Evolutionary conservation across 495 filamentous ascomycete species (phyloP), one percentile per base, ranked within the genome.

Genomic region (Letharia lupina): DNA sequence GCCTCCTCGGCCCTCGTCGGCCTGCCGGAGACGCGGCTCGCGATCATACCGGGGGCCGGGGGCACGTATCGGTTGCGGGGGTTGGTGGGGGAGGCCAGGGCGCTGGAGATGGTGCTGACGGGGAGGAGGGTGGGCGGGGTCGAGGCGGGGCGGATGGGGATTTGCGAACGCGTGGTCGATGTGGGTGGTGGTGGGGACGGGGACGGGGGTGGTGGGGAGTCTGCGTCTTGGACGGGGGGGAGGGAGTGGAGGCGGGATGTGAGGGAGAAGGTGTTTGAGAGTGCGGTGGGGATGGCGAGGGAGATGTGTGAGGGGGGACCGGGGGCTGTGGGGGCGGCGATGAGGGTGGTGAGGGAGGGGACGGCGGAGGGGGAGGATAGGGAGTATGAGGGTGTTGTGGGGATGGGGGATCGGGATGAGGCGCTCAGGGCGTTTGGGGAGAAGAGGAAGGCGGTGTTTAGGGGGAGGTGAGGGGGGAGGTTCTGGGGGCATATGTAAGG

Each of bases 1-100:
- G 81, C 84, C 45, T 87, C 88, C 16, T 84, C 82, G 52, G 87
- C 89, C 33, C 77, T 80, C 57, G 85, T 98, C 64, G 93, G 84
- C 1, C 83, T 98, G 4, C 94, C 94, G 3, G 94, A 98, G 71
- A 97, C 94, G 0, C 79, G 91, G 1, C 82, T 98, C 1, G 94
- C 88, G 33, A 98, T 98, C 71, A 88, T 98, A 65, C 94, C 94
- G 9, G 94, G 94, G 54, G 95, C 94, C 1, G 94, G 94, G 9
- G 94, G 94, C 23, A 96, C 92, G 0, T 92, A 90, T 73, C 86
- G 94, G 7, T 82, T 98, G 0, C 91, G 90, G 1, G 76, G 75
- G 1, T 71, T 98, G 20, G 86, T 98, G 62, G 95, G 94, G 7
- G 73, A 84, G 7, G 75, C 79, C 11, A 83, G 89, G 33, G 94